Percentiles rank a stretch among this genome's conserved stretches.
These are phyloP conservation scores for Plantago major DNA, from an alignment of 257 asterid genomes.

Conservation along the genomic window DNA sequence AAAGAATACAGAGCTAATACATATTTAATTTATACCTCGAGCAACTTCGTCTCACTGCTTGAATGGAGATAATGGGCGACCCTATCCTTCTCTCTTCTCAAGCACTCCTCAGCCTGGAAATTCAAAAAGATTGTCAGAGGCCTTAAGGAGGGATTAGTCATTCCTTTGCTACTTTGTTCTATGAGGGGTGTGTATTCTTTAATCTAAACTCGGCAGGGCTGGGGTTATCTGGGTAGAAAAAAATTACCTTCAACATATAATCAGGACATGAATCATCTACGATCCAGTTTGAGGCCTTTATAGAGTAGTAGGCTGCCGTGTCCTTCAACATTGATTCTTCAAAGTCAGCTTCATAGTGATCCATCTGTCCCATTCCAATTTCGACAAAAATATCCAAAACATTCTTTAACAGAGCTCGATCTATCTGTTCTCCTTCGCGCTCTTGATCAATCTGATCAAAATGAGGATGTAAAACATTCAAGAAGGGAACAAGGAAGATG, in stretches of 20 bases:
- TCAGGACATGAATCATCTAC: slow-evolving; percentile 98
- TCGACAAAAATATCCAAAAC: slow-evolving; percentile 94
- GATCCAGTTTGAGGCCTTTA: slow-evolving; percentile 98
- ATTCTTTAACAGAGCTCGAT: slow-evolving; percentile 85
- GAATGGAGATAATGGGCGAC: slow-evolving; percentile 92
- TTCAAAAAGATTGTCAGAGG: slow-evolving; percentile 18
- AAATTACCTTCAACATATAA: slow-evolving; percentile 78
- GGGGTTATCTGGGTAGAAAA: not conserved
- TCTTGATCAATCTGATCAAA: slow-evolving; percentile 79
- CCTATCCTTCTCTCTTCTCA: slow-evolving; percentile 84
- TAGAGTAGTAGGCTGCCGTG: slow-evolving; percentile 90
- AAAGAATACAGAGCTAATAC: slow-evolving; percentile 15
- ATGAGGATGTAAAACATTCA: slow-evolving; percentile 5
- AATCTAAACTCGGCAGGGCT: not conserved
- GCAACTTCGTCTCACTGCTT: slow-evolving; percentile 92
- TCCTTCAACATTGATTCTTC: slow-evolving; percentile 82
- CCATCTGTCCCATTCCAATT: slow-evolving; percentile 96
- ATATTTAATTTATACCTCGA: slow-evolving; percentile 49
- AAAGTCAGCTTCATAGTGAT: slow-evolving; percentile 74
- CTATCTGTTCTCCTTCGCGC: slow-evolving; percentile 98
- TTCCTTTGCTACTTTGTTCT: not conserved
- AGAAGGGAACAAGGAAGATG: not conserved
- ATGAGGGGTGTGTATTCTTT: not conserved
- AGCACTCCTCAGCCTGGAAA: slow-evolving; percentile 85
- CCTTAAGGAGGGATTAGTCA: not conserved